Conservation (phyloP, 2,329 filamentous ascomycete genomes). For the Exserohilum rostratum region DNA sequence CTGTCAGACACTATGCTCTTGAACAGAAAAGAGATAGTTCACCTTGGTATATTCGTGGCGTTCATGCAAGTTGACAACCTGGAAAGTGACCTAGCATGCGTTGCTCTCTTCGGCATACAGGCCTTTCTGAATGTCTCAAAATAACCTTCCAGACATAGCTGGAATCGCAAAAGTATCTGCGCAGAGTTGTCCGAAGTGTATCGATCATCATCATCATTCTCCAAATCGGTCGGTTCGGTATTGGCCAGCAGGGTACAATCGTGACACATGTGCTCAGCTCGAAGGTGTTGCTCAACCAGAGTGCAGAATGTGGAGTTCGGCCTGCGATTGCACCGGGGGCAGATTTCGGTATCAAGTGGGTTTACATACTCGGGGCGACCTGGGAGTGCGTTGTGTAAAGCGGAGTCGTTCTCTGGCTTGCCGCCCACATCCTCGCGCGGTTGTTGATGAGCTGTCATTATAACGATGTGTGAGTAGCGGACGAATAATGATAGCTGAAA, state of each 20-base stretch:
- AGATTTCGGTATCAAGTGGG: background rate
- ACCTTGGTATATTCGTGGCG: background rate
- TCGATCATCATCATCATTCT: background rate
- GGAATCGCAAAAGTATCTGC: too few species aligned
- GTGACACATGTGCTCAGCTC: background rate
- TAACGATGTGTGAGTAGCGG: background rate
- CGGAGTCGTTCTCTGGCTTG: background rate
- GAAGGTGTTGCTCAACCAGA: background rate
- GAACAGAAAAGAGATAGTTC: background rate
- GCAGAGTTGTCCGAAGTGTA: background rate
- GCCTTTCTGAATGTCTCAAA: background rate
- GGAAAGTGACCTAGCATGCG: background rate
- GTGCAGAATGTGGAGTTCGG: background rate
- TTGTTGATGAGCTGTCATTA: background rate
- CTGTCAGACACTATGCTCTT: background rate
- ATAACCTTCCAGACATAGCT: background rate
- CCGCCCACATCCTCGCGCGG: background rate
- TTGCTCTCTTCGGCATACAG: background rate
- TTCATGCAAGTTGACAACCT: background rate
- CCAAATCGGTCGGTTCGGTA: background rate
- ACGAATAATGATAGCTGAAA: background rate
- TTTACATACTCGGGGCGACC: background rate
- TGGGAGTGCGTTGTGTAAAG: background rate
- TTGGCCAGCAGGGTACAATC: background rate
- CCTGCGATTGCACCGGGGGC: background rate